These are phyloP conservation scores for Xerocomellus amylosporus DNA, from an alignment of 768 basidiomycete species.

Conservation along the genomic window DNA sequence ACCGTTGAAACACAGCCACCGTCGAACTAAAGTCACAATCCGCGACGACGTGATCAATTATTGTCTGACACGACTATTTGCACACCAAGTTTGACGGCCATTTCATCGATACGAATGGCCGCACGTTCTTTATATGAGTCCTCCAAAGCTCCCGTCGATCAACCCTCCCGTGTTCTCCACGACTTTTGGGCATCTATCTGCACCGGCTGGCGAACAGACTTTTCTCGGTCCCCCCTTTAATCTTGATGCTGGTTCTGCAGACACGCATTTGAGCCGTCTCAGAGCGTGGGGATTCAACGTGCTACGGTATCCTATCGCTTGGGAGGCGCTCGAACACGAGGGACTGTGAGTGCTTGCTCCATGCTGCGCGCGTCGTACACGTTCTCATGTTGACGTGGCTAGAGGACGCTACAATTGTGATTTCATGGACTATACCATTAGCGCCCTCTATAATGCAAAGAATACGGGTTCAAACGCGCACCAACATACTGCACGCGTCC, in stretches of 20 bases:
- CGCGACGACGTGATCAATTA: too few relatives aligned
- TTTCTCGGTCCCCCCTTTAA: too few relatives aligned
- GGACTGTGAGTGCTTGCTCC: constrained; percentile 75
- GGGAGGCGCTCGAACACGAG: constrained; percentile 92
- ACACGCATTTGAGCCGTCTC: constrained; percentile 82
- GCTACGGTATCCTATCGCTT: constrained; percentile 79
- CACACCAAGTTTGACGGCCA: too few relatives aligned
- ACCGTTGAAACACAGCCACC: too few relatives aligned
- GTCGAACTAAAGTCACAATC: too few relatives aligned
- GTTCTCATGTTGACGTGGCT: background rate
- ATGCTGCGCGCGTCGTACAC: background rate
- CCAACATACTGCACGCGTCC: constrained; percentile 81
- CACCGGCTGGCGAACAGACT: too few relatives aligned
- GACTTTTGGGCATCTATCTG: constrained; percentile 84
- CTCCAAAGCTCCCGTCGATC: constrained; percentile 77
- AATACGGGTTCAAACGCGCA: constrained; percentile 94
- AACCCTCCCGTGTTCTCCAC: constrained; percentile 64
- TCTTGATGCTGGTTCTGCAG: constrained; percentile 60
- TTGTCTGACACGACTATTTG: too few relatives aligned
- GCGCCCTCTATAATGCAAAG: constrained; percentile 84
- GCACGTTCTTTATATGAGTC: too few relatives aligned
- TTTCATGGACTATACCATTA: constrained; percentile 89
- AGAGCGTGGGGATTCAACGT: constrained; percentile 93
- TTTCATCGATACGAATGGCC: too few relatives aligned
- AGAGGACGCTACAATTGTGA: constrained; percentile 89